Base-by-base conservation (phyloP, 1,284 basidiomycete genomes). In the Puccinia horiana region DNA sequence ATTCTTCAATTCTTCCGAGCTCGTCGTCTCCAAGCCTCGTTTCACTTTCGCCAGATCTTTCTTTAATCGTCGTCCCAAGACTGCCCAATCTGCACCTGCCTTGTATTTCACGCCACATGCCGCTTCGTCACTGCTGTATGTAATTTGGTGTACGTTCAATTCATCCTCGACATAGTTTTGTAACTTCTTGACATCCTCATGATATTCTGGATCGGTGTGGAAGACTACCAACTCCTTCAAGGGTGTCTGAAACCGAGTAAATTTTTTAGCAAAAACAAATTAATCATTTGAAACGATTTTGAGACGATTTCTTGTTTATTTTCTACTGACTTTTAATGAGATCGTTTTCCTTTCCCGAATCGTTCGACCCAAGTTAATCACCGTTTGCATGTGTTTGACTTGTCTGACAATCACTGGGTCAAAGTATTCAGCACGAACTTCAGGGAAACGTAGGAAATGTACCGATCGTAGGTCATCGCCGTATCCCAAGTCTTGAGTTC, bases 331-430 rank as follows among this genome's bases (percentile, higher is more conserved):
- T 91, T 97, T 97, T 85, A 96, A 90, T n/a, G 93, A 93, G 77
- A 98, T 88, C 79, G 91, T 94, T 86, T 94, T 92, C 85, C 91
- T 91, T 88, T 98, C 96, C 82, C 97, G 93, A 84, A 98, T 90
- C 84, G 92, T 92, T 84, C 97, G 91, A 26, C 93, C 93, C 83
- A 99, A 89, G 83, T 98, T 95, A 84, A 99, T 98, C 86, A 99
- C 93, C 18, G 92, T 90, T 88, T 98, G 95, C 92, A 99, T 94
- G 37, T 95, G 92, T 88, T 93, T 91, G 70, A 99, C 94, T 88
- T 96, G 93, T 78, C 96, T 91, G 89, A 98, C 95, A 84, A 99
- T 97, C 85, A 92, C 93, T n/a, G 90, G 91, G 88, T 99, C 95
- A 87, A 98, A 95, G 89, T 98, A 99, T 85, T 96, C 95, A 84